phyloP scores from a whole-genome alignment of 352 stramenopile genomes.

The Globisporangium lucens region DNA sequence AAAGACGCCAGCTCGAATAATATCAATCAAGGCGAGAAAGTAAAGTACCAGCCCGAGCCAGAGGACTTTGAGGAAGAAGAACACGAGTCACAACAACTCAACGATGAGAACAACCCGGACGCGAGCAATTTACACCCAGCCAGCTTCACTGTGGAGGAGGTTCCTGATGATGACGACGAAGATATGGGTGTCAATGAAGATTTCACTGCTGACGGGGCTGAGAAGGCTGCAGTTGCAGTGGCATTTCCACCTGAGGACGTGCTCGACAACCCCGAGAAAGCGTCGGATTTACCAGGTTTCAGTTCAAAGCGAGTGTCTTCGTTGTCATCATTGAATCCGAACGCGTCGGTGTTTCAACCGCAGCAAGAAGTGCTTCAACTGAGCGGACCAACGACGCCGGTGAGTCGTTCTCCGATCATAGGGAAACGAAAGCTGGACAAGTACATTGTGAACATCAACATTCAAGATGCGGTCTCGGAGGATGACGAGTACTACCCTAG shows the following conservation, averaged over 20 bases:
- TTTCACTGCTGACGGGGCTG: not conserved
- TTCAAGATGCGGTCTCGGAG: conserved; percentile 26
- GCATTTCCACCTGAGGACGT: not conserved
- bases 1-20: conserved; percentile 15
- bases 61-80: conserved; percentile 12
- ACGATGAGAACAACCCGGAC: not conserved
- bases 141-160: not conserved
- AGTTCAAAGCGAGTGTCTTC: conserved; percentile 7
- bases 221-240: not conserved
- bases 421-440: conserved; percentile 75
- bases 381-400: not conserved
- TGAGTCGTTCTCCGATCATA: conserved; percentile 10
- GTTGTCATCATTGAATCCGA: conserved; percentile 49
- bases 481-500: conserved; percentile 28
- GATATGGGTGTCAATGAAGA: not conserved
- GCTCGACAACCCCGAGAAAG: not conserved
- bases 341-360: conserved; percentile 56
- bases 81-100: not conserved
- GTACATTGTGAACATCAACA: conserved; percentile 53
- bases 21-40: not conserved
- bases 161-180: not conserved
- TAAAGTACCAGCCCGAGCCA: conserved; percentile 16
- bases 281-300: not conserved
- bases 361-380: conserved; percentile 14
- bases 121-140: not conserved